Percentiles rank a stretch among this genome's conserved stretches.
phyloP scores from a whole-genome alignment of 1,284 basidiomycete genomes.

The Heterobasidion occidentale region DNA sequence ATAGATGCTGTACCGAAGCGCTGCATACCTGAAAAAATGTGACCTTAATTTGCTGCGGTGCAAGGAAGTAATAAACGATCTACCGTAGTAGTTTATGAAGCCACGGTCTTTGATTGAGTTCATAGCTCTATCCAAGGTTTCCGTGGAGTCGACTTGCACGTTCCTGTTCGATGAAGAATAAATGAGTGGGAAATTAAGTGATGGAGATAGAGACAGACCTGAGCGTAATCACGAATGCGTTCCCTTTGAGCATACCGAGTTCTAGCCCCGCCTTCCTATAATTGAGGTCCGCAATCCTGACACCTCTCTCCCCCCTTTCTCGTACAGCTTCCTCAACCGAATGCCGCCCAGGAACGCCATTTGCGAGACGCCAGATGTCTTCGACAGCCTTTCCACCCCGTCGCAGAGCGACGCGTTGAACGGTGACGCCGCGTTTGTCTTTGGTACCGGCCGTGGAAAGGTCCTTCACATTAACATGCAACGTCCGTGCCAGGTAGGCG shows the following conservation, averaged over 20 bases:
- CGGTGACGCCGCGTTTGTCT: conserved; percentile 95
- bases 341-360: conserved; percentile 56
- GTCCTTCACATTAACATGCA: conserved; percentile 74
- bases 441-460: conserved; percentile 93
- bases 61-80: conserved; percentile 6
- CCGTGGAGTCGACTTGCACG: conserved; percentile 67
- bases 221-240: conserved; percentile 91
- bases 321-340: conserved; percentile 50
- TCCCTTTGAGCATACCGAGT: conserved; percentile 93
- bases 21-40: conserved; percentile 74
- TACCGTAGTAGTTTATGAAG: conserved; percentile 98
- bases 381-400: conserved; percentile 76
- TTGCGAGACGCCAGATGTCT: conserved; percentile 78
- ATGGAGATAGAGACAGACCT: conserved; percentile 42
- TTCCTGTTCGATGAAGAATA: conserved; percentile 46
- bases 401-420: conserved; percentile 84
- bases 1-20: conserved; percentile 96
- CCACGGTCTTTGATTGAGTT: conserved; percentile 78
- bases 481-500: conserved; percentile 65
- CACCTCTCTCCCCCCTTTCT: conserved; percentile 82
- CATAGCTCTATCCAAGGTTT: conserved; percentile 72
- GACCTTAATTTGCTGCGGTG: conserved; percentile 1
- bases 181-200: neutral
- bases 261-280: conserved; percentile 82
- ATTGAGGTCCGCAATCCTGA: conserved; percentile 83